Percentiles rank a stretch among this genome's conserved stretches.
Conservation (phyloP, 1,139 yeast species). For the Suhomyces panamericanus region DNA sequence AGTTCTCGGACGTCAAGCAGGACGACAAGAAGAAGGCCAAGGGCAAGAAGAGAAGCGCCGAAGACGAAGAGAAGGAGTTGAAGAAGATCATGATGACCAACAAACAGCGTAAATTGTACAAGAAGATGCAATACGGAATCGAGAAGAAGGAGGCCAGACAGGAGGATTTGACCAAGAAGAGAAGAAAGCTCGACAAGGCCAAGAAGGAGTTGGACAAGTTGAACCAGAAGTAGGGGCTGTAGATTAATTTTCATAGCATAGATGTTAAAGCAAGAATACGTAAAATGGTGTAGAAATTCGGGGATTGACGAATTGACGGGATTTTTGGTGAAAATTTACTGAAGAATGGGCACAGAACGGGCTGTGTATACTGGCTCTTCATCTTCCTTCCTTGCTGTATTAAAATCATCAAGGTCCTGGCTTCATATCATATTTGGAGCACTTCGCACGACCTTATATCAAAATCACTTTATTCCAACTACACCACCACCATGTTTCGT, state of each 20-base stretch:
- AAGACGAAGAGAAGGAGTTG: constrained; percentile 81
- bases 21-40: constrained; percentile 36
- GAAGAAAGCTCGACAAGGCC: constrained; percentile 70
- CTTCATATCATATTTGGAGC: background rate
- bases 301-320: no score
- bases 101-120: constrained; percentile 91
- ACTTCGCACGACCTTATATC: background rate
- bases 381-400: background rate
- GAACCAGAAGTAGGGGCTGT: constrained; percentile 22
- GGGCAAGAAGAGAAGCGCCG: constrained; percentile 40
- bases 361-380: background rate
- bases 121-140: constrained; percentile 92
- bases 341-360: no score
- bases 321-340: no score
- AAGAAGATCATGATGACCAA: constrained; percentile 97
- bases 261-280: background rate
- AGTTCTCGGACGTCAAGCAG: constrained; percentile 56
- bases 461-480: background rate
- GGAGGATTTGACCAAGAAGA: constrained; percentile 74
- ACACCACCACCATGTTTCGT: background rate
- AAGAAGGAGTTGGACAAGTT: constrained; percentile 54
- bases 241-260: constrained; percentile 4
- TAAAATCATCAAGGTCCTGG: background rate
- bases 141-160: constrained; percentile 81
- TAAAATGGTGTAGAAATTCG: background rate